Percentiles rank a stretch among this genome's conserved stretches.
Conservation (phyloP, 2,329 filamentous ascomycete genomes). For the Gaeumannomyces sp. region DNA sequence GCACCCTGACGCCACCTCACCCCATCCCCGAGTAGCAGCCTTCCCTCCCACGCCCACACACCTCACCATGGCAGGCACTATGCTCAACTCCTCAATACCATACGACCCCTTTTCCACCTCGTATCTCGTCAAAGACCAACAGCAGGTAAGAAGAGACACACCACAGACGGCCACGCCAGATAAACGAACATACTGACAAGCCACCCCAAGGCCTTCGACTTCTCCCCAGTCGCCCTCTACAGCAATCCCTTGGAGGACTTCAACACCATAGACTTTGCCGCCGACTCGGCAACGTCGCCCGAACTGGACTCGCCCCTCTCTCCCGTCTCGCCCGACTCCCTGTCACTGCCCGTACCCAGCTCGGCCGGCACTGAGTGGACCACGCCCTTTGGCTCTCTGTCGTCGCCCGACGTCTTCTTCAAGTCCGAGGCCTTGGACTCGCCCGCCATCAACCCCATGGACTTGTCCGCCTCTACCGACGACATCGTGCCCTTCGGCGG, state of each 20-base stretch:
- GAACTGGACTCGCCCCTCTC: conserved; percentile 3
- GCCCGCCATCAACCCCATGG: conserved; percentile 26
- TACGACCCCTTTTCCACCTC: conserved; percentile 10
- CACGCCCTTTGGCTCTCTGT: conserved; percentile 2
- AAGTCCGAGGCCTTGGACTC: conserved; percentile 26
- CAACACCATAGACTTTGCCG: neutral
- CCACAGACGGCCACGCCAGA: neutral
- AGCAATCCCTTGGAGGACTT: neutral
- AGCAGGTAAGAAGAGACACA: neutral
- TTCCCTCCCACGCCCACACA: neutral
- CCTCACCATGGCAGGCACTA: neutral
- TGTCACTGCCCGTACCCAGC: conserved; percentile 1
- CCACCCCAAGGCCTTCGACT: conserved; percentile 5
- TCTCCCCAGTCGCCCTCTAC: conserved; percentile 6
- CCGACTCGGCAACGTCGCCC: conserved; percentile 2
- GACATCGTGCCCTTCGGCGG: conserved; percentile 19
- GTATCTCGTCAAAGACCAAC: conserved; percentile 9
- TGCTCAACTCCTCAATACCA: conserved; percentile 7
- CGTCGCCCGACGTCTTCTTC: conserved; percentile 24
- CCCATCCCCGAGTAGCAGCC: neutral
- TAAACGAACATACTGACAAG: conserved; percentile 3
- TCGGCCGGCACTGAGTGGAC: conserved; percentile 8
- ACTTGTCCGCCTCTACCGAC: conserved; percentile 19
- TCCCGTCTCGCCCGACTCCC: conserved; percentile 1
- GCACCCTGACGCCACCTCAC: conserved; percentile 1